phyloP scores from a whole-genome alignment of 1,139 yeast species.

The Sugiyamaella paludigena region DNA sequence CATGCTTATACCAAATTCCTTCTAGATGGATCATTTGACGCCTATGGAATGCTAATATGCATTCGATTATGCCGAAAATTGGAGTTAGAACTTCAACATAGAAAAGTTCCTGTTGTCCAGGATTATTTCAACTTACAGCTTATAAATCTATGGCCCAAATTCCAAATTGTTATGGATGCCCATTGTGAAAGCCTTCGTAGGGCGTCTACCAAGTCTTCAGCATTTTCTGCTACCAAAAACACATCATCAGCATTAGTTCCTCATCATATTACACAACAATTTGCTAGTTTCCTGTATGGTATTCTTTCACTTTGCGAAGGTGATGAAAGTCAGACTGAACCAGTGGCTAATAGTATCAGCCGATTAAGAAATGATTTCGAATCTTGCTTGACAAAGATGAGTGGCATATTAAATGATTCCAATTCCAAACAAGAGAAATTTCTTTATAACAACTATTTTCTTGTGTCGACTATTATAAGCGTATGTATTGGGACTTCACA shows the following conservation, averaged over 20 bases:
- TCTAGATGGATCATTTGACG: constrained; percentile 58
- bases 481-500: constrained; percentile 11
- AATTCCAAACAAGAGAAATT: constrained; percentile 61
- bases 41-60: constrained; percentile 74
- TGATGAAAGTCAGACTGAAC: constrained; percentile 50
- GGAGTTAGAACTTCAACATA: constrained; percentile 59
- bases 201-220: constrained; percentile 37
- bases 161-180: constrained; percentile 70
- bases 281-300: constrained; percentile 73
- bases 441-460: constrained; percentile 67
- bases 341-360: constrained; percentile 63
- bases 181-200: constrained; percentile 68
- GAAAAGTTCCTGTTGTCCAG: constrained; percentile 70
- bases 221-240: constrained; percentile 27
- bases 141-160: constrained; percentile 76
- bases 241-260: constrained; percentile 45
- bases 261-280: constrained; percentile 74
- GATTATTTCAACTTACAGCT: constrained; percentile 68
- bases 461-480: constrained; percentile 39
- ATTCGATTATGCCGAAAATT: constrained; percentile 68
- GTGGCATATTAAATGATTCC: constrained; percentile 41
- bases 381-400: constrained; percentile 64
- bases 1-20: constrained; percentile 49
- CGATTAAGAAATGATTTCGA: constrained; percentile 80
- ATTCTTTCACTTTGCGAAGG: constrained; percentile 52